phyloP scores from a whole-genome alignment of 2,329 filamentous ascomycete species.

The Diaporthe sp. region DNA sequence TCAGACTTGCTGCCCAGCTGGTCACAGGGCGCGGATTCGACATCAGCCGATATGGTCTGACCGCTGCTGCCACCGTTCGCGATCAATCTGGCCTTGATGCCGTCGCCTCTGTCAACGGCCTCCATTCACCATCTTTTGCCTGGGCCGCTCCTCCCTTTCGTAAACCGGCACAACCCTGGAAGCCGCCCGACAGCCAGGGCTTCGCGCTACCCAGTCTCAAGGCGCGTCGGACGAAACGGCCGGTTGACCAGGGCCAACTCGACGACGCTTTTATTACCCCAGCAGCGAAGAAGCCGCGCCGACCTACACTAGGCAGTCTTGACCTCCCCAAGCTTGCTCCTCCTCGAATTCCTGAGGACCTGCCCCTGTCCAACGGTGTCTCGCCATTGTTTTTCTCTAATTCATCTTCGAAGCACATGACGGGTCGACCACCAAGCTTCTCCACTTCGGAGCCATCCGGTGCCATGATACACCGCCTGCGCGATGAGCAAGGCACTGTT shows the following conservation, averaged over 20 bases:
- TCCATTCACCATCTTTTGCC: background rate
- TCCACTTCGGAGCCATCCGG: slow-evolving; percentile 53
- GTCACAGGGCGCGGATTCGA: slow-evolving; percentile 37
- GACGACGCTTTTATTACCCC: slow-evolving; percentile 33
- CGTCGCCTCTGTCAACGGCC: slow-evolving; percentile 31
- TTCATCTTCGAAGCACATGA: slow-evolving; percentile 47
- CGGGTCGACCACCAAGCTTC: slow-evolving; percentile 50
- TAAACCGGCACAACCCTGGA: slow-evolving; percentile 40
- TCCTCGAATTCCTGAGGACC: slow-evolving; percentile 37
- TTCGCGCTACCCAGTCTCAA: slow-evolving; percentile 25
- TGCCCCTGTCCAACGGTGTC: slow-evolving; percentile 38
- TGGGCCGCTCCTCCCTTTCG: slow-evolving; percentile 40
- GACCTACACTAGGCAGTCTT: slow-evolving; percentile 56
- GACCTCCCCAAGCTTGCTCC: slow-evolving; percentile 49
- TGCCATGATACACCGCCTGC: slow-evolving; percentile 59
- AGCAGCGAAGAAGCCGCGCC: slow-evolving; percentile 57
- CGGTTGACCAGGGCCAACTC: slow-evolving; percentile 39
- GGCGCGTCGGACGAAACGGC: slow-evolving; percentile 42
- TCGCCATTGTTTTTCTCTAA: slow-evolving; percentile 66
- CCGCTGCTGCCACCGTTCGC: slow-evolving; percentile 38
- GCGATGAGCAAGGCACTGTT: slow-evolving; percentile 57
- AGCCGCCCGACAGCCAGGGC: slow-evolving; percentile 26
- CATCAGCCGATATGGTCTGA: slow-evolving; percentile 45
- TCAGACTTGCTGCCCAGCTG: slow-evolving; percentile 34
- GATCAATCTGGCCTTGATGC: slow-evolving; percentile 36